Evolutionary conservation across 441 rosid species (phyloP).

Genomic region (Erodium texanum): DNA sequence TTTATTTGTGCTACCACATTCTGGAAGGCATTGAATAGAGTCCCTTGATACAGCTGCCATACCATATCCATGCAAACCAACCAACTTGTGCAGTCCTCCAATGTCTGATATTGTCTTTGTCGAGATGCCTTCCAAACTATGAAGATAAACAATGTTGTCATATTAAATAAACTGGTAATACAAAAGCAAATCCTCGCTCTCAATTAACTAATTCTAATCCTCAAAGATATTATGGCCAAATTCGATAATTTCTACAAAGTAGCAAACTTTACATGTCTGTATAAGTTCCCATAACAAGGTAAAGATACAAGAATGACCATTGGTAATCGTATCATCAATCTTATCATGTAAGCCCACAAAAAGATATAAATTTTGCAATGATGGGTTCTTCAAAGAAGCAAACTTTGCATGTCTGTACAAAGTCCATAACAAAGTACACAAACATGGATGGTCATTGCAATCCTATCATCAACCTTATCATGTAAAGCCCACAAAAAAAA

Average conservation of each 20-base stretch:
- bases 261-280: background rate
- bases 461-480: background rate
- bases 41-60: conserved; percentile 54
- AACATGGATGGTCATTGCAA: background rate
- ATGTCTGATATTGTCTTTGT: conserved; percentile 37
- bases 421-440: background rate
- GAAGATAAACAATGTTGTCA: background rate
- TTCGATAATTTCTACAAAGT: background rate
- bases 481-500: no score
- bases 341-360: no score
- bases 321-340: background rate
- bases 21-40: conserved; percentile 63
- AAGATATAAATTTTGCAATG: background rate
- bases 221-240: background rate
- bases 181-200: no score
- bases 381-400: background rate
- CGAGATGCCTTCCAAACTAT: conserved; percentile 50
- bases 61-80: conserved; percentile 39
- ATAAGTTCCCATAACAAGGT: background rate
- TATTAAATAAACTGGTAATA: background rate
- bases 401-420: background rate
- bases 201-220: background rate
- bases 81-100: conserved; percentile 53
- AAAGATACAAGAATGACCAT: background rate
- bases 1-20: conserved; percentile 36